Evolutionary conservation across 1,139 yeast species (phyloP), one percentile per base, ranked within the genome.

Genomic region (Saccharomyces pastorianus): DNA sequence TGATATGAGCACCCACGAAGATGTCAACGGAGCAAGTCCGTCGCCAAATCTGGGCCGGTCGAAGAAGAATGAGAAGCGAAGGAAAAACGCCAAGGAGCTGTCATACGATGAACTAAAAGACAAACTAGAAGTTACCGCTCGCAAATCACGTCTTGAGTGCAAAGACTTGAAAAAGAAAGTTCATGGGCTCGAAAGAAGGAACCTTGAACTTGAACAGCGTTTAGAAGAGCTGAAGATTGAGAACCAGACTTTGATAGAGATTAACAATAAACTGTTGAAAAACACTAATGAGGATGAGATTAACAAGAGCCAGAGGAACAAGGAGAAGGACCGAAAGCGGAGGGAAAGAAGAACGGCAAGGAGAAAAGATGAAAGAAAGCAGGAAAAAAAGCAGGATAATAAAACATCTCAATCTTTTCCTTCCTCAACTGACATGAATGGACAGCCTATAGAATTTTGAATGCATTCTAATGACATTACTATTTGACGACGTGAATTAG

Each of bases 301-400:
- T 14, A 27, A 14, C 5, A 28, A 17, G n/a, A 23, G n/a, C 14
- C 42, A 23, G 25, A 26, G 34, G 20, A 38, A 20, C 26, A 29
- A 41, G 34, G 51, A 34, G 26, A 51, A 32, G 29, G 48, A 28
- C 27, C 28, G 38, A 26, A 48, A 44, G 44, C 29, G 25, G 31
- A 26, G 20, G 13, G 50, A 52, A 26, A 49, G 38, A 27, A 52
- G 32, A 26, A 32, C 20, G 29, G 25, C 48, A 38, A 38, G 49
- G 20, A 28, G 49, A 20, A 23, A 27, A 23, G 42, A 38, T 20
- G 34, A 41, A 41, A 42, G 29, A 27, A 41, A 13, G 23, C 38
- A 23, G 42, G 26, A 41, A 42, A 20, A 38, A 28, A 9, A n/a
- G 27, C 23, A 31, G 32, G 20, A 23, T 23, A 23, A 23, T 23